Base-by-base conservation (phyloP, 441 rosid species). In the Populus hybrid region DNA sequence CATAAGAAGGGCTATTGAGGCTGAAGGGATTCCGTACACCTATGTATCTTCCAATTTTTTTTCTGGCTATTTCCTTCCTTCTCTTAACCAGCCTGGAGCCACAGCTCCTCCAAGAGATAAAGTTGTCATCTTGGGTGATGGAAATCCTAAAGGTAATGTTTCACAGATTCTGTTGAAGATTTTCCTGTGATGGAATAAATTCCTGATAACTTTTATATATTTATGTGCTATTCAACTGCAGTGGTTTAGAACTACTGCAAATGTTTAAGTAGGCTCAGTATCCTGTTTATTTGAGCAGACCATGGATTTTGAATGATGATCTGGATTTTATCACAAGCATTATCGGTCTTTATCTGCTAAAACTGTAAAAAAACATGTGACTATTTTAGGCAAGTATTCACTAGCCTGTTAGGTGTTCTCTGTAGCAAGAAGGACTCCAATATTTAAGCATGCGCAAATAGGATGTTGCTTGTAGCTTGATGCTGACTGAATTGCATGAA, bases 51-150 rank as follows among this genome's bases (percentile, higher is more conserved):
- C 87, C 69, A 89, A 89, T 79, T 75, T 82, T 71, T 92, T 89
- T 40, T 86, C 90, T 38, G 92, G 83, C 9, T 85, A 86, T 82
- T 90, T 85, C 74, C 91, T 91, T 29, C 78, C 88, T 23, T 80
- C 79, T 33, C 68, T 92, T 23, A 78, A 86, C 20, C 93, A 91
- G 76, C 85, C 85, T 0, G 93, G 86, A 18, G 87, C 87, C 31
- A 75, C 82, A 35, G 78, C 85, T 78, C 86, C 94, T 38, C 92
- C 95, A 0, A 83, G 90, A 14, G 91, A 90, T 12, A 90, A 87
- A 71, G 91, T 86, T 66, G 73, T 82, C 65, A 83, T 92, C 79
- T 29, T 87, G 14, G 95, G 94, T 7, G 91, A 89, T 82, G 97
- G 97, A 16, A 88, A 77, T 77, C 79, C 82, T 20, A 90, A 89